Percentiles rank a stretch among this genome's conserved stretches.
These are phyloP conservation scores for Exophiala lecanii-corni DNA, from an alignment of 2,329 filamentous ascomycete species.

Conservation along the genomic window DNA sequence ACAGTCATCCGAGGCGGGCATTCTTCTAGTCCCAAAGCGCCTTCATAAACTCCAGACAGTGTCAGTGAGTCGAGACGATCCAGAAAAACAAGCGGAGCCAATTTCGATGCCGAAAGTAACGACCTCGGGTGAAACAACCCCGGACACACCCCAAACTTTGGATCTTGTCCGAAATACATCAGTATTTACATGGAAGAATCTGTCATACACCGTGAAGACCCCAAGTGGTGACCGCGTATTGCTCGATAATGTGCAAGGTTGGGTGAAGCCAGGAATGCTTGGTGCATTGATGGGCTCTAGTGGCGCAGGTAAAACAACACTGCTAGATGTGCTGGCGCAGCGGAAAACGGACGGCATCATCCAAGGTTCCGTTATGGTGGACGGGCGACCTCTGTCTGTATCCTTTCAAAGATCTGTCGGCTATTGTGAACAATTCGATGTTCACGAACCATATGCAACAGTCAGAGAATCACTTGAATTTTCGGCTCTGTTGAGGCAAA, in stretches of 20 bases:
- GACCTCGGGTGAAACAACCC: conserved; percentile 22
- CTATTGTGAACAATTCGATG: conserved; percentile 65
- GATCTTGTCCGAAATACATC: conserved; percentile 59
- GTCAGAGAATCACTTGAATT: conserved; percentile 64
- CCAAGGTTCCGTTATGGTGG: conserved; percentile 61
- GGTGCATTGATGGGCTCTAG: conserved; percentile 74
- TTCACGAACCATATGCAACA: conserved; percentile 63
- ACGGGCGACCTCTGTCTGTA: conserved; percentile 55
- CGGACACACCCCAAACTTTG: conserved; percentile 28
- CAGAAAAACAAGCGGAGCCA: conserved; percentile 22
- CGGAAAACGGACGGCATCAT: conserved; percentile 62
- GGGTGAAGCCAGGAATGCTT: conserved; percentile 71
- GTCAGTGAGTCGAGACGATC: conserved; percentile 49
- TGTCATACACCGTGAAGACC: conserved; percentile 65
- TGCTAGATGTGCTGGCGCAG: conserved; percentile 70
- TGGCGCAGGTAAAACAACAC: conserved; percentile 70
- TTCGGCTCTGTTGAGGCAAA: conserved; percentile 58
- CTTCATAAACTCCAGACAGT: conserved; percentile 34
- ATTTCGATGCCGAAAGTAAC: not conserved
- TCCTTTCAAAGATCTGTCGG: conserved; percentile 65
- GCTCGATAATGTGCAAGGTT: conserved; percentile 65
- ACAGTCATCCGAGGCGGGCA: conserved; percentile 47
- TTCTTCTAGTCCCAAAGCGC: conserved; percentile 58
- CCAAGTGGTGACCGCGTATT: conserved; percentile 52
- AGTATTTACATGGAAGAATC: conserved; percentile 69